Percentiles rank a stretch among this genome's conserved stretches.
Evolutionary conservation across 2,329 filamentous ascomycete species (phyloP).

Genomic region (Myriosclerotinia duriaeana): DNA sequence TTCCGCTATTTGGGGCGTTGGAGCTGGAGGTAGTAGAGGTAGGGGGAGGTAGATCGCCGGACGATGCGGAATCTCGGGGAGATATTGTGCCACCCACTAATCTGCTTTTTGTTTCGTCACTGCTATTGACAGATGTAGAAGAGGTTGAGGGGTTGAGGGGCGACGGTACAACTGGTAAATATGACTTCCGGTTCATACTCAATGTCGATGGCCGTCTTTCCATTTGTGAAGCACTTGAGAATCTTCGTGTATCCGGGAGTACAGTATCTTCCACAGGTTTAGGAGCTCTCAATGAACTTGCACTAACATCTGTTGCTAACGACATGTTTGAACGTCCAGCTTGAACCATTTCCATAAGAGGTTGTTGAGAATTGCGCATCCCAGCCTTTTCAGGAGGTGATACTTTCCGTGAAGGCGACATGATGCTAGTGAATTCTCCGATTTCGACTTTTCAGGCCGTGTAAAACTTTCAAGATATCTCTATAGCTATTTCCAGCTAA

Average conservation of each 20-base stretch:
- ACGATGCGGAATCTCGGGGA: constrained; percentile 28
- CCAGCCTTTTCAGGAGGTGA: constrained; percentile 16
- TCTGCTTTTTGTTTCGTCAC: constrained; percentile 25
- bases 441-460: background rate
- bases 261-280: constrained; percentile 14
- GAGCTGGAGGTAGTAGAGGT: constrained; percentile 19
- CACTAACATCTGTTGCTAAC: constrained; percentile 16
- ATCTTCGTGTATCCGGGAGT: constrained; percentile 11
- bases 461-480: background rate
- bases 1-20: constrained; percentile 14
- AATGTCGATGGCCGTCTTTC: constrained; percentile 21
- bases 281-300: background rate
- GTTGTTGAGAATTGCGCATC: constrained; percentile 14
- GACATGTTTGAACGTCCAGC: constrained; percentile 23
- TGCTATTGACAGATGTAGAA: constrained; percentile 23
- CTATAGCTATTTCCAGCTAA: background rate
- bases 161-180: constrained; percentile 38
- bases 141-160: constrained; percentile 38
- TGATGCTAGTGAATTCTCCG: constrained; percentile 5
- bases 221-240: constrained; percentile 21
- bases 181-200: constrained; percentile 28
- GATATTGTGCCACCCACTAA: constrained; percentile 19
- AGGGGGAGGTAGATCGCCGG: constrained; percentile 24
- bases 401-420: constrained; percentile 26
- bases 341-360: constrained; percentile 21